phyloP scores from a whole-genome alignment of 2,329 filamentous ascomycete genomes.

The Monosporascus cannonballus region DNA sequence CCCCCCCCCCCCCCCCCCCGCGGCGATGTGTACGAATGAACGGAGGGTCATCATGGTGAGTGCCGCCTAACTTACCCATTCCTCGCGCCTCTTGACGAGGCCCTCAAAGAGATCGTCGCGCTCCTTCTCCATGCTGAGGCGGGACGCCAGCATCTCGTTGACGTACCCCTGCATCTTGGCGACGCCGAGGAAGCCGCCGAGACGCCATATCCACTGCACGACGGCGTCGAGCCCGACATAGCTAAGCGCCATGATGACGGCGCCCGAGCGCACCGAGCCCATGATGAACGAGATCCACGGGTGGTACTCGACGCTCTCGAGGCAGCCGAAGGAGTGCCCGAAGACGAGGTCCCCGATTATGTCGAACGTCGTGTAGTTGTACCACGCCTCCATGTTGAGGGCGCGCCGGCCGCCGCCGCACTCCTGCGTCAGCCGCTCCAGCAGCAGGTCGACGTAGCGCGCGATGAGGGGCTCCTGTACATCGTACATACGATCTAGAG shows the following conservation, averaged over 20 bases:
- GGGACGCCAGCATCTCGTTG: constrained; percentile 13
- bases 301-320: constrained; percentile 21
- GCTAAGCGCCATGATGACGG: constrained; percentile 12
- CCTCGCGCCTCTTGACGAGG: constrained; percentile 24
- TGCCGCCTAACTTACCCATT: constrained; percentile 17
- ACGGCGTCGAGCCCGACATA: constrained; percentile 15
- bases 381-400: constrained; percentile 31
- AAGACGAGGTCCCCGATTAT: constrained; percentile 28
- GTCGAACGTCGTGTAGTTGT: constrained; percentile 27
- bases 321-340: constrained; percentile 35
- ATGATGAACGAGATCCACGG: constrained; percentile 29
- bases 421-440: constrained; percentile 25
- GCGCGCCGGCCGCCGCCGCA: constrained; percentile 14
- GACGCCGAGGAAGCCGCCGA: constrained; percentile 7
- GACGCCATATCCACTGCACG: constrained; percentile 14
- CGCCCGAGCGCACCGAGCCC: constrained; percentile 19
- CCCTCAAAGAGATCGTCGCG: constrained; percentile 26
- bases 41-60: too few relatives aligned
- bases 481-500: too few relatives aligned
- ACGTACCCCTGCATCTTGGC: constrained; percentile 10
- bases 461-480: constrained; percentile 23
- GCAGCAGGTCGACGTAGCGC: constrained; percentile 34
- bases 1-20: neutral
- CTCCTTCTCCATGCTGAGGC: neutral
- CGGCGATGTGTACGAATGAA: neutral